Evolutionary conservation across 73 alveolate genomes (phyloP).

Genomic region (Blepharisma stoltei): DNA sequence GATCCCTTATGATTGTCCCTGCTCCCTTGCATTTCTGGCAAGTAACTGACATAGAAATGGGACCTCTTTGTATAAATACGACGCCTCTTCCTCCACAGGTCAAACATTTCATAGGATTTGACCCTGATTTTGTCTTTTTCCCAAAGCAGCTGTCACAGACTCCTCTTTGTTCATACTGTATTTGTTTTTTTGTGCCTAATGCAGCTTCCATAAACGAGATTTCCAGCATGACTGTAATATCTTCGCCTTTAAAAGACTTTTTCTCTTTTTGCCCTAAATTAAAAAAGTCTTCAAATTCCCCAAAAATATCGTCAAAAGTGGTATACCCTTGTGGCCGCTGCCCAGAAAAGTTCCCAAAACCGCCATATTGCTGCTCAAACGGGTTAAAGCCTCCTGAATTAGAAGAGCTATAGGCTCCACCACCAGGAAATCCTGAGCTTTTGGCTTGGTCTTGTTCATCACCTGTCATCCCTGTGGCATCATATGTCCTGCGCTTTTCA

Average conservation of each 20-base stretch:
- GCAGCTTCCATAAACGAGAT: slow-evolving; percentile 78
- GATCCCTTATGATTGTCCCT: slow-evolving; percentile 69
- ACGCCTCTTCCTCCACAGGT: slow-evolving; percentile 86
- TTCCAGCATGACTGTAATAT: slow-evolving; percentile 56
- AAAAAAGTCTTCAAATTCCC: slow-evolving; percentile 67
- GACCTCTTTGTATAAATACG: slow-evolving; percentile 64
- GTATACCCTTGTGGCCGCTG: slow-evolving; percentile 30
- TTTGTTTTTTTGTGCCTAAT: slow-evolving; percentile 63
- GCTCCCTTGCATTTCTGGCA: slow-evolving; percentile 77
- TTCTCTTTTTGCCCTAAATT: slow-evolving; percentile 51
- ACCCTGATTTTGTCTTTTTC: slow-evolving; percentile 75
- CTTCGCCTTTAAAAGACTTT: slow-evolving; percentile 55
- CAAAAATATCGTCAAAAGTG: slow-evolving; percentile 68
- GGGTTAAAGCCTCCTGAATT: slow-evolving; percentile 26
- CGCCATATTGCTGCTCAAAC: background rate
- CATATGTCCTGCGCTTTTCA: slow-evolving; percentile 69
- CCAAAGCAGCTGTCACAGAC: slow-evolving; percentile 78
- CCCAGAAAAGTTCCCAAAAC: background rate
- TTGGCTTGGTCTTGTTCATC: slow-evolving; percentile 77
- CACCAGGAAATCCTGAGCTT: slow-evolving; percentile 51
- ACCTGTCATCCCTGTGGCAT: slow-evolving; percentile 82
- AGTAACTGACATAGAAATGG: slow-evolving; percentile 63
- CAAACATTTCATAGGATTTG: slow-evolving; percentile 68
- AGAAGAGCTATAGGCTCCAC: slow-evolving; percentile 22
- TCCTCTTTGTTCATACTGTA: slow-evolving; percentile 52